A percentile compares a stretch with the other conserved stretches of the same genome.
phyloP scores from a whole-genome alignment of 1,139 yeast species.

The Oligophagozyma castellii region DNA sequence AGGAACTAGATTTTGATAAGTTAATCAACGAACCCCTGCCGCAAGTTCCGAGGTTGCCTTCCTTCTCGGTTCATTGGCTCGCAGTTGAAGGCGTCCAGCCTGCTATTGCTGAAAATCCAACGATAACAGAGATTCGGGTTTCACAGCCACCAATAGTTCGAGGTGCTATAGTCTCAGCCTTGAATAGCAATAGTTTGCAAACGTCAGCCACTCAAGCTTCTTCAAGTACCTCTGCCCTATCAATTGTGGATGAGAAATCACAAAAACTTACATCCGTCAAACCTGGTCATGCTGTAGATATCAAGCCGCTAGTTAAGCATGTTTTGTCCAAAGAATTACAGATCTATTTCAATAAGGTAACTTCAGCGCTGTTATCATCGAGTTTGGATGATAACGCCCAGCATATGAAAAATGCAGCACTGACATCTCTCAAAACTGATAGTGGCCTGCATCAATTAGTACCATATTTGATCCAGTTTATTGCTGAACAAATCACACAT shows the following conservation, averaged over 20 bases:
- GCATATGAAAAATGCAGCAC: slow-evolving; percentile 58
- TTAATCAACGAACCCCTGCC: slow-evolving; percentile 90
- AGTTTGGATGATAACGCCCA: slow-evolving; percentile 34
- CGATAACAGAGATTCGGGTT: slow-evolving; percentile 55
- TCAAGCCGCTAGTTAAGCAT: slow-evolving; percentile 92
- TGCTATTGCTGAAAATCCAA: slow-evolving; percentile 92
- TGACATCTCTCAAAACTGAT: slow-evolving; percentile 72
- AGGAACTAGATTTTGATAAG: slow-evolving; percentile 87
- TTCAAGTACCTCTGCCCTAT: slow-evolving; percentile 4
- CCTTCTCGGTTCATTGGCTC: slow-evolving; percentile 96
- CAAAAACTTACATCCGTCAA: slow-evolving; percentile 27
- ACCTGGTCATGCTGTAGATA: slow-evolving; percentile 46
- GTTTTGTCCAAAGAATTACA: slow-evolving; percentile 89
- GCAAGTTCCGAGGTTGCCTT: slow-evolving; percentile 81
- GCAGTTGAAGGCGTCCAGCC: slow-evolving; percentile 99
- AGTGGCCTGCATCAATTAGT: slow-evolving; percentile 95
- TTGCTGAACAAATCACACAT: slow-evolving; percentile 89
- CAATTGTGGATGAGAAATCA: slow-evolving; percentile 11
- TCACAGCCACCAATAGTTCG: slow-evolving; percentile 49
- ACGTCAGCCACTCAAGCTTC: slow-evolving; percentile 15
- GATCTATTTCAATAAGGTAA: slow-evolving; percentile 82
- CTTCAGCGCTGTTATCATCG: slow-evolving; percentile 53
- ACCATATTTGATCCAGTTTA: slow-evolving; percentile 91
- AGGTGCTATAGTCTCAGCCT: slow-evolving; percentile 50
- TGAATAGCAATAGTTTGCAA: slow-evolving; percentile 25